Percentiles rank a stretch among this genome's conserved stretches.
These are phyloP conservation scores for Wickerhamiella allomyrinae DNA, from an alignment of 805 yeast genomes.

Conservation along the genomic window DNA sequence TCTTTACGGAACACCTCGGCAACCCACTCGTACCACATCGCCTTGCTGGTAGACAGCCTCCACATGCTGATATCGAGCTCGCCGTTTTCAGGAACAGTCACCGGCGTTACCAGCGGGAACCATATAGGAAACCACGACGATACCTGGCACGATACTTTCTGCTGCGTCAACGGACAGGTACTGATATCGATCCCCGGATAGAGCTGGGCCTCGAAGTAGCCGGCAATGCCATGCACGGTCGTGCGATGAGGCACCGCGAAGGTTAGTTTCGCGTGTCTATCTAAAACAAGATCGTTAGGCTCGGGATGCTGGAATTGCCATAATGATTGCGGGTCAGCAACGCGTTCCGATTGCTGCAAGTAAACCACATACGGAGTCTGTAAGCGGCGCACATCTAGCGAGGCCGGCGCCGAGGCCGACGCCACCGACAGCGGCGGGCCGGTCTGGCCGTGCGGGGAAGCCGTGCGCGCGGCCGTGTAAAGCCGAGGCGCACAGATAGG, in stretches of 20 bases:
- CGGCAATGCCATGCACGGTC: slow-evolving; percentile 58
- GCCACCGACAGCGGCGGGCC: background rate
- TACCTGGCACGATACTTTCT: slow-evolving; percentile 29
- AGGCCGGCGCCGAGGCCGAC: background rate
- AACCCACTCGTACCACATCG: slow-evolving; percentile 57
- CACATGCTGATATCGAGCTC: slow-evolving; percentile 40
- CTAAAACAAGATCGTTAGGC: slow-evolving; percentile 9
- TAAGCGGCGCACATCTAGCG: slow-evolving; percentile 8
- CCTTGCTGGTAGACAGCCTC: slow-evolving; percentile 29
- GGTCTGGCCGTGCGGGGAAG: background rate
- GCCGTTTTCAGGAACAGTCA: slow-evolving; percentile 38
- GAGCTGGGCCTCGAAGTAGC: slow-evolving; percentile 59
- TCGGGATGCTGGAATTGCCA: slow-evolving; percentile 54
- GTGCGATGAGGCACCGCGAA: slow-evolving; percentile 37
- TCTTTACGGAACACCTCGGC: slow-evolving; percentile 8
- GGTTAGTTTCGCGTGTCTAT: slow-evolving; percentile 21
- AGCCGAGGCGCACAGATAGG: slow-evolving; percentile 53
- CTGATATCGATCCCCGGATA: slow-evolving; percentile 44
- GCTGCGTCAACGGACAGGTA: slow-evolving; percentile 30
- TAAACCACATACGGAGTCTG: slow-evolving; percentile 34
- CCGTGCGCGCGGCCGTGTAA: slow-evolving; percentile 18
- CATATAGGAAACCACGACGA: slow-evolving; percentile 57
- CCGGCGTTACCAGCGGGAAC: slow-evolving; percentile 45
- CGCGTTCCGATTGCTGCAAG: slow-evolving; percentile 28
- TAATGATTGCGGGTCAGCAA: slow-evolving; percentile 33